Evolutionary conservation across 2,329 filamentous ascomycete genomes (phyloP), one percentile per base, ranked within the genome.

Genomic region (Tetracladium maxilliforme): DNA sequence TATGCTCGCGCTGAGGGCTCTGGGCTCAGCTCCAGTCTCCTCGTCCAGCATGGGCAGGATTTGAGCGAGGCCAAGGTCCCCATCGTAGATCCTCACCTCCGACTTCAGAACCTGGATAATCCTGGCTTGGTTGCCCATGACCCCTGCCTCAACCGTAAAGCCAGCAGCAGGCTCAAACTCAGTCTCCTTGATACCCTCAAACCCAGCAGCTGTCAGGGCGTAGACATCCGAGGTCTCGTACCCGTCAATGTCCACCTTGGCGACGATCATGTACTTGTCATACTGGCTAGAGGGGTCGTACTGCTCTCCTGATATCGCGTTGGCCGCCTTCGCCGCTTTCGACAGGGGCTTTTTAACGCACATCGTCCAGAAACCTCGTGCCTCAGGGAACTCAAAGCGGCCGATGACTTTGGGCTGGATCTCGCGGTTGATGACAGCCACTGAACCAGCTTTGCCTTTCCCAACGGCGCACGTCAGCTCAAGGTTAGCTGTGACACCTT

Each of bases 31-130:
- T 9, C 79, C 84, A 0, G 76, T 86, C 35, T 90, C 81, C 40
- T 93, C 90, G 39, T 95, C 90, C 33, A 82, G 69, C 66, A 95
- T 83, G 1, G 86, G 83, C 24, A 94, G 65, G 27, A 98, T 95
- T 42, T 95, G 87, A 22, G 76, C 75, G 26, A 98, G 64, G 8
- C 78, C 81, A 30, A 98, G 67, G 47, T 92, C 82, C 49, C 76
- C 76, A 47, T 95, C 86, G 40, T 94, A 98, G 32, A 78, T 87
- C 30, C 87, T 69, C 14, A 95, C 71, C 42, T 95, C 87, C 3
- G 74, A 82, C 35, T 76, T 79, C 26, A 93, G 61, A 3, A 93
- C 76, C 43, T 95, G 90, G 10, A 95, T 75, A 17, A 95, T 74
- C 30, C 83, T 71, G 43, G 69, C 80, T 31, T 80, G 72, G 25